Evolutionary conservation across 1,139 yeast genomes (phyloP).

Genomic region (Taphrina communis): DNA sequence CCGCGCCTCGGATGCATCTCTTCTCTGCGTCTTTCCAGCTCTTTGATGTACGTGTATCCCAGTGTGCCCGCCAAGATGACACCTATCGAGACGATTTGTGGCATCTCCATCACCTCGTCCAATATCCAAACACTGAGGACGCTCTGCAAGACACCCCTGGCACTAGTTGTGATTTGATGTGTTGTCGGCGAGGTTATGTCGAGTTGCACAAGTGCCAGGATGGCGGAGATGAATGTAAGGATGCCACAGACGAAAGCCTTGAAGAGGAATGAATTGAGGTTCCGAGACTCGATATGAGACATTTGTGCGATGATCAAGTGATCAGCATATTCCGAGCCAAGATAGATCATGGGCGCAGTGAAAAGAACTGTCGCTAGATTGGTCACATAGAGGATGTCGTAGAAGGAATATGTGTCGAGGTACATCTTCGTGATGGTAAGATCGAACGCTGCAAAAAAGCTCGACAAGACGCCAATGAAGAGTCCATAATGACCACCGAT

Average conservation of each 20-base stretch:
- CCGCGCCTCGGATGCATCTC: neutral
- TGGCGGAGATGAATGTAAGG: constrained; percentile 36
- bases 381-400: constrained; percentile 31
- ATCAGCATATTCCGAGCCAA: constrained; percentile 38
- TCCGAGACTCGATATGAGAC: constrained; percentile 8
- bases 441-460: constrained; percentile 43
- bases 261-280: constrained; percentile 33
- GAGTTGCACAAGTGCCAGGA: constrained; percentile 41
- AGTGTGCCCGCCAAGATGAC: constrained; percentile 41
- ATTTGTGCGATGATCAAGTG: constrained; percentile 31
- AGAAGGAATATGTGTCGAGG: constrained; percentile 20
- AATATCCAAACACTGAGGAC: constrained; percentile 39
- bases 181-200: constrained; percentile 43
- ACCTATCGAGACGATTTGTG: constrained; percentile 34
- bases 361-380: constrained; percentile 31
- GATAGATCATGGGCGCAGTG: constrained; percentile 32
- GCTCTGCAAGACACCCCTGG: constrained; percentile 42
- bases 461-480: constrained; percentile 40
- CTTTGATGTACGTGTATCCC: constrained; percentile 33
- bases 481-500: constrained; percentile 36
- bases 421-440: constrained; percentile 39
- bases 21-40: constrained; percentile 19
- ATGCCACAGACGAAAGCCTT: constrained; percentile 29
- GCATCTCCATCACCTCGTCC: constrained; percentile 32
- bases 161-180: constrained; percentile 42